Evolutionary conservation across 1,284 basidiomycete species (phyloP), one percentile per base, ranked within the genome.

Genomic region (Ceratobasidium sp.): DNA sequence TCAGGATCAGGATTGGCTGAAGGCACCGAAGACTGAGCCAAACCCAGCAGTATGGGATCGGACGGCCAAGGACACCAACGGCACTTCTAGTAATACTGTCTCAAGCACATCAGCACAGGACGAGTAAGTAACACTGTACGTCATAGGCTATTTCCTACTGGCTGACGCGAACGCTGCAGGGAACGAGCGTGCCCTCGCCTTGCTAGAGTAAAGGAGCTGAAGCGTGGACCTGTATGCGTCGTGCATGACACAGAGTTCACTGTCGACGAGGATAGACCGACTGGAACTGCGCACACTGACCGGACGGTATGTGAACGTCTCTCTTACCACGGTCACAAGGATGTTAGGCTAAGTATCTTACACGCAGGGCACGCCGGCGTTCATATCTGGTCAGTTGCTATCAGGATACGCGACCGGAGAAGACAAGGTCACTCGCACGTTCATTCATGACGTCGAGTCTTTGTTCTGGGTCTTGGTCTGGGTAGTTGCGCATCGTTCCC

Each of bases 381-480:
- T 54, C 35, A 67, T 67, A 2, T 49, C 65, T 31, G 65, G n/a
- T 2, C 65, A 67, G 17, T 11, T 67, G 11, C 17, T 69, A 45
- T 45, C 42, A 45, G 42, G 42, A 45, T 45, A 45, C 17, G 42
- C 42, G 42, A 45, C 42, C 42, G 42, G 42, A 45, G 42, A 45
- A 45, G 42, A 45, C 42, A 45, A 45, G 42, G 42, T 74, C 28
- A n/a, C 31, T 17, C 68, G 63, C 20, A 33, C 60, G 23, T 77
- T 42, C 23, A 35, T 65, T 42, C 76, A 77, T 33, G 76, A 77
- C 49, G 28, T 64, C 42, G 68, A 77, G 39, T 77, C 76, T 17
- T n/a, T 73, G 10, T 64, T 77, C 42, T 77, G 76, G 67, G 47
- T 77, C n/a, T 28, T 65, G n/a, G 56, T 71, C 6, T 77, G 76